Base-by-base conservation (phyloP, 2,329 filamentous ascomycete species). In the Trichoderma atroviride region DNA sequence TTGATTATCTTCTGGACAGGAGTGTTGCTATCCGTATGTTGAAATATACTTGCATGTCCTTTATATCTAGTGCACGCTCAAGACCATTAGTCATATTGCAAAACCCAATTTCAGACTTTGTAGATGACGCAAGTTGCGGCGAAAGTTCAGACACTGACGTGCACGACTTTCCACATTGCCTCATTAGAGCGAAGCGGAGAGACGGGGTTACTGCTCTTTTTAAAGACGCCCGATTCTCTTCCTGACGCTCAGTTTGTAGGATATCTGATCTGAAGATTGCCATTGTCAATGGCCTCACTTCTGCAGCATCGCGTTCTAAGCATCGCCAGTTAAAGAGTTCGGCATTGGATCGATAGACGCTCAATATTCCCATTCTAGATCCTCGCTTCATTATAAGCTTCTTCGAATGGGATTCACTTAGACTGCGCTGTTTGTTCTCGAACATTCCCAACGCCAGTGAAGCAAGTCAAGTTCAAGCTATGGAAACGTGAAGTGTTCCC, bases 61-160 rank as follows among this genome's bases (percentile, higher is more conserved):
- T 43, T 43, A 14, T 43, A 43, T n/a, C 2, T 43, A 43, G 40
- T 43, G 19, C 16, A 9, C 7, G 40, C 27, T 33, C 13, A 52
- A 31, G 4, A 16, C 3, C 5, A 10, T 62, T 33, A 62, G 59
- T 62, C 59, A 62, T 43, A 27, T 5, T 19, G 40, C 47, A 31
- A 2, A 33, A 31, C 22, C 22, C 22, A 1, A 27, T 16, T 22
- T 33, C 59, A 35, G 59, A 43, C 40, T 43, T 19, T 14, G 37
- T 35, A 16, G 43, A 62, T 62, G 59, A 62, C 59, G 59, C 59
- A 52, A 47, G 24, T 43, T 43, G 40, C 40, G 29, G 16, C 13
- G 40, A 62, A 52, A 24, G 40, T 33, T 27, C 13, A 24, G 31
- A 43, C 59, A 62, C 59, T 62, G 59, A 62, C 59, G 59, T 62